phyloP scores from a whole-genome alignment of 78 protist species.

The Thecamonas trahens region DNA sequence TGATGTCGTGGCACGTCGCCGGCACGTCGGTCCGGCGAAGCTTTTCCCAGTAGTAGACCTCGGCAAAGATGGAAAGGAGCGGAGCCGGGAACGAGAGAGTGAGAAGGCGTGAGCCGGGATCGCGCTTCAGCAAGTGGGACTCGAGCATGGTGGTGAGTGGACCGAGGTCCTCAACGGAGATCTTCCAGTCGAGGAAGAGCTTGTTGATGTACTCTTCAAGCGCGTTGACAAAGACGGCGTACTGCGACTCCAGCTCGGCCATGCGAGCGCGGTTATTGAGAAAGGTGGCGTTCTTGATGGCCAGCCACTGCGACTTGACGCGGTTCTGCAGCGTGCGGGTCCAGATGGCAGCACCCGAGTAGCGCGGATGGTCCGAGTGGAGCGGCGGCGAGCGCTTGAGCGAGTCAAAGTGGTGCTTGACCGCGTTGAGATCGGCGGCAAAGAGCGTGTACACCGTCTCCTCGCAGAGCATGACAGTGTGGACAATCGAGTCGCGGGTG shows the following conservation, averaged over 20 bases:
- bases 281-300: neutral
- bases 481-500: slow-evolving; percentile 44
- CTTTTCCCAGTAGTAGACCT: slow-evolving; percentile 52
- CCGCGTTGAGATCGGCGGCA: slow-evolving; percentile 1
- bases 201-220: slow-evolving; percentile 41
- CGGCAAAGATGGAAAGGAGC: slow-evolving; percentile 44
- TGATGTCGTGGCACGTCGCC: slow-evolving; percentile 14
- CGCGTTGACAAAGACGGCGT: neutral
- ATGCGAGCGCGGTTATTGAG: neutral
- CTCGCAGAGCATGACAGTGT: slow-evolving; percentile 17
- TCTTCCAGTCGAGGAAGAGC: slow-evolving; percentile 13
- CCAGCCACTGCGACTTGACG: neutral
- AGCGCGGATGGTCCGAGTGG: slow-evolving; percentile 23
- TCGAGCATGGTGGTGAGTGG: neutral
- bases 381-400: slow-evolving; percentile 43
- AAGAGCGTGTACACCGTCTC: slow-evolving; percentile 14
- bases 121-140: slow-evolving; percentile 6
- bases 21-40: slow-evolving; percentile 33
- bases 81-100: slow-evolving; percentile 35
- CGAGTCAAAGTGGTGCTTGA: slow-evolving; percentile 28
- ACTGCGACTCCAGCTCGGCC: slow-evolving; percentile 4
- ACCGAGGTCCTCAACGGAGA: neutral
- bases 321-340: slow-evolving; percentile 16
- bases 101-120: neutral
- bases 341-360: slow-evolving; percentile 69